Conservation (phyloP, 768 basidiomycete species). For the Megacollybia marginata region DNA sequence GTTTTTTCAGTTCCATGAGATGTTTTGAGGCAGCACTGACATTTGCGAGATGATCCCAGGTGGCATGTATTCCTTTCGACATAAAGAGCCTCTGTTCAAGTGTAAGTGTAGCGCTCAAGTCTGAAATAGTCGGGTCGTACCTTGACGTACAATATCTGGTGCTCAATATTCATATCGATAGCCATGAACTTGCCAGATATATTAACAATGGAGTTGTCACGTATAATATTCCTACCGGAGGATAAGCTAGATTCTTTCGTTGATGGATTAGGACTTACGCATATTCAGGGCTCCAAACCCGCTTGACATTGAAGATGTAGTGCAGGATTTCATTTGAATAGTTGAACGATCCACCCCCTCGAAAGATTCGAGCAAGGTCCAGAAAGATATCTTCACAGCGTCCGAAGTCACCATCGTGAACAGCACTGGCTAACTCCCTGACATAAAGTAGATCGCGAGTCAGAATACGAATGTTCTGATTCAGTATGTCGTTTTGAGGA, state of each 20-base stretch:
- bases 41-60: background rate
- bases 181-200: conserved; percentile 24
- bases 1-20: background rate
- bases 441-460: conserved; percentile 20
- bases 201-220: conserved; percentile 28
- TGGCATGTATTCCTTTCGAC: background rate
- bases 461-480: conserved; percentile 9
- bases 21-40: background rate
- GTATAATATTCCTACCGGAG: conserved; percentile 24
- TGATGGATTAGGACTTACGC: conserved; percentile 12
- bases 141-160: conserved; percentile 24
- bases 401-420: conserved; percentile 23
- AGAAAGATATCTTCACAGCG: conserved; percentile 22
- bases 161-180: conserved; percentile 30
- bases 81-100: background rate
- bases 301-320: conserved; percentile 13
- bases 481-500: conserved; percentile 3
- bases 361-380: conserved; percentile 20
- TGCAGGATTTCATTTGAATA: conserved; percentile 18
- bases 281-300: conserved; percentile 25
- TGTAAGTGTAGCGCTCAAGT: conserved; percentile 6
- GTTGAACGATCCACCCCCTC: no score
- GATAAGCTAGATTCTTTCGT: background rate
- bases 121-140: conserved; percentile 26
- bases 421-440: conserved; percentile 18